Conservation (phyloP, 2,329 filamentous ascomycete genomes). For the Talaromyces sp. region DNA sequence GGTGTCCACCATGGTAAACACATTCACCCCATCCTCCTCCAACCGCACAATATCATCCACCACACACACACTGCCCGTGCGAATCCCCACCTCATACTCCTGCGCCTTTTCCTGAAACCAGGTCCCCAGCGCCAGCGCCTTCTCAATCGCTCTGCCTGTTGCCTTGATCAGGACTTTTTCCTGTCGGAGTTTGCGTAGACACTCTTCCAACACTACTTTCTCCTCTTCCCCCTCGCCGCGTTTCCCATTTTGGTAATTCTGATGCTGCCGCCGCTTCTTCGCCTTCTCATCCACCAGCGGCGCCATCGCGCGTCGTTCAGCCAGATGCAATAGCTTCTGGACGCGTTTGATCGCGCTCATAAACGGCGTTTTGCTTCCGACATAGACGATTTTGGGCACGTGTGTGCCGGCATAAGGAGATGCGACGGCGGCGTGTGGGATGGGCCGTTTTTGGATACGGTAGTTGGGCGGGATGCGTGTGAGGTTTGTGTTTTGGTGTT, state of each 20-base stretch:
- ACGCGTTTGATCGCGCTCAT: conserved; percentile 57
- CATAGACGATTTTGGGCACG: conserved; percentile 52
- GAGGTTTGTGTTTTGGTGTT: conserved; percentile 5
- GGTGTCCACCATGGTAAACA: not conserved
- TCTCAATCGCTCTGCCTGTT: conserved; percentile 55
- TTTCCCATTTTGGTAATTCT: not conserved
- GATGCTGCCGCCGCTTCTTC: not conserved
- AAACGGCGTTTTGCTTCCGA: conserved; percentile 51
- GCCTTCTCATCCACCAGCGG: conserved; percentile 12
- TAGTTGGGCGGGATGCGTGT: conserved; percentile 6
- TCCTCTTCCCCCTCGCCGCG: not conserved
- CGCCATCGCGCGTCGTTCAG: conserved; percentile 48
- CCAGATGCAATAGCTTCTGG: conserved; percentile 49
- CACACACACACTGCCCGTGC: conserved; percentile 52
- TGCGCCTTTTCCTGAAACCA: conserved; percentile 53
- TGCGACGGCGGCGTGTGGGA: conserved; percentile 52
- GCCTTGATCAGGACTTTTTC: conserved; percentile 56
- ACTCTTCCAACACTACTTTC: conserved; percentile 22
- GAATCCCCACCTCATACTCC: conserved; percentile 47
- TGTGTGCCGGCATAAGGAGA: conserved; percentile 48
- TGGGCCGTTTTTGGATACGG: conserved; percentile 51
- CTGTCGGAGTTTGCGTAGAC: conserved; percentile 27
- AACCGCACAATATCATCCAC: conserved; percentile 56
- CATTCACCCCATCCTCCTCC: conserved; percentile 23
- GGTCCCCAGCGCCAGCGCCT: conserved; percentile 50